phyloP scores from a whole-genome alignment of 2,329 filamentous ascomycete genomes.

The Colletotrichum agaves region DNA sequence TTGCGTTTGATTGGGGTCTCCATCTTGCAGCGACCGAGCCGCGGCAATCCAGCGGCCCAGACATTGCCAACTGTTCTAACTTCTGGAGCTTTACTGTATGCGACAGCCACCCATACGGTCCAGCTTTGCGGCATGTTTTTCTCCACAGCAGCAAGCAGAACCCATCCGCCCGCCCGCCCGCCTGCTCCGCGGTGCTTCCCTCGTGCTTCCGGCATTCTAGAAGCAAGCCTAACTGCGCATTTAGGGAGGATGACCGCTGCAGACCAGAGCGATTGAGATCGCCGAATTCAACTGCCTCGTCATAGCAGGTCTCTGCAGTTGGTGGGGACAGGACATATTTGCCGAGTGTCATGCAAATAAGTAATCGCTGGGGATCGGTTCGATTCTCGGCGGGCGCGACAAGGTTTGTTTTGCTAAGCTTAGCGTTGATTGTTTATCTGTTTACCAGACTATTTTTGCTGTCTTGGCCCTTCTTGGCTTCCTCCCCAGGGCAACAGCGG shows the following conservation, averaged over 20 bases:
- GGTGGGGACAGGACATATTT: slow-evolving; percentile 1
- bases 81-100: slow-evolving; percentile 4
- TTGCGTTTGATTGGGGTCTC: slow-evolving; percentile 30
- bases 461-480: slow-evolving; percentile 26
- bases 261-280: slow-evolving; percentile 19
- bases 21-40: slow-evolving; percentile 25
- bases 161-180: slow-evolving; percentile 9
- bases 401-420: background rate
- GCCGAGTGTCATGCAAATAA: slow-evolving; percentile 27
- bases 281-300: slow-evolving; percentile 3
- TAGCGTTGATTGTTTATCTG: slow-evolving; percentile 25
- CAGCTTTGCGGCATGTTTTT: slow-evolving; percentile 1
- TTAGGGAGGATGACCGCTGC: slow-evolving; percentile 27
- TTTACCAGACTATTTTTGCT: slow-evolving; percentile 2
- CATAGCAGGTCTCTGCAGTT: background rate
- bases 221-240: slow-evolving; percentile 14
- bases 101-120: slow-evolving; percentile 3
- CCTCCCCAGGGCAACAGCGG: slow-evolving; percentile 29
- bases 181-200: slow-evolving; percentile 10
- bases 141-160: slow-evolving; percentile 12
- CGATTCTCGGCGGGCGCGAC: slow-evolving; percentile 16
- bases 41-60: slow-evolving; percentile 21
- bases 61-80: slow-evolving; percentile 19
- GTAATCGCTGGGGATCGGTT: slow-evolving; percentile 14
- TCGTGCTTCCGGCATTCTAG: slow-evolving; percentile 29